phyloP scores from a whole-genome alignment of 1,284 basidiomycete genomes.

The Malassezia equina region DNA sequence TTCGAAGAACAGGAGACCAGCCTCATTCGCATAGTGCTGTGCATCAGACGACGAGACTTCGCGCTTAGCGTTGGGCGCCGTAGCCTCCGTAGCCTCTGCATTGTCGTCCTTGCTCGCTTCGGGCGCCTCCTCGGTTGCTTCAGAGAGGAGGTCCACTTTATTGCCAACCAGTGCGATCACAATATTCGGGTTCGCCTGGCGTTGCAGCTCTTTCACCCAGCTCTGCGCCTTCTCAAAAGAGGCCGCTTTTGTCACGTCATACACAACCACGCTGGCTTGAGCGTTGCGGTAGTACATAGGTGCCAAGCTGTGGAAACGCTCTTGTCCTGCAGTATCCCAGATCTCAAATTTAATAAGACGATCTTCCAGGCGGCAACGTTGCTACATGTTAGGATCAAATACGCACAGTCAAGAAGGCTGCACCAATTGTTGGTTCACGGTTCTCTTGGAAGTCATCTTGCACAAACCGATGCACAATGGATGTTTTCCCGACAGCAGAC shows the following conservation, averaged over 20 bases:
- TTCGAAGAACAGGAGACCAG: slow-evolving; percentile 88
- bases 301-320: slow-evolving; percentile 83
- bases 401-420: slow-evolving; percentile 59
- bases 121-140: slow-evolving; percentile 53
- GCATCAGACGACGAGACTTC: slow-evolving; percentile 63
- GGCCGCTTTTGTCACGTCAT: slow-evolving; percentile 73
- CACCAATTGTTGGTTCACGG: slow-evolving; percentile 96
- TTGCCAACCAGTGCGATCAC: slow-evolving; percentile 59
- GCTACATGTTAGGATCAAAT: slow-evolving; percentile 12
- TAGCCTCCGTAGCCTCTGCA: slow-evolving; percentile 15
- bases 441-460: slow-evolving; percentile 88
- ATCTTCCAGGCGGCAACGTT: slow-evolving; percentile 58
- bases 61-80: slow-evolving; percentile 14
- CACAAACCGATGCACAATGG: slow-evolving; percentile 93
- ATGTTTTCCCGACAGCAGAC: slow-evolving; percentile 98
- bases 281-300: slow-evolving; percentile 99
- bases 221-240: slow-evolving; percentile 98
- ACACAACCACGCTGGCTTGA: slow-evolving; percentile 94
- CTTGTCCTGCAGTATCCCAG: slow-evolving; percentile 91
- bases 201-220: slow-evolving; percentile 98
- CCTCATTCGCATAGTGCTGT: slow-evolving; percentile 86
- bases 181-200: slow-evolving; percentile 97
- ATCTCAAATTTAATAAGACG: slow-evolving; percentile 81
- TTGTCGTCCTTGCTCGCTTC: slow-evolving; percentile 44
- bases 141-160: slow-evolving; percentile 71